A percentile compares a stretch with the other conserved stretches of the same genome.
Conservation (phyloP, 257 asterid genomes). For the Gentiana macrophylla region DNA sequence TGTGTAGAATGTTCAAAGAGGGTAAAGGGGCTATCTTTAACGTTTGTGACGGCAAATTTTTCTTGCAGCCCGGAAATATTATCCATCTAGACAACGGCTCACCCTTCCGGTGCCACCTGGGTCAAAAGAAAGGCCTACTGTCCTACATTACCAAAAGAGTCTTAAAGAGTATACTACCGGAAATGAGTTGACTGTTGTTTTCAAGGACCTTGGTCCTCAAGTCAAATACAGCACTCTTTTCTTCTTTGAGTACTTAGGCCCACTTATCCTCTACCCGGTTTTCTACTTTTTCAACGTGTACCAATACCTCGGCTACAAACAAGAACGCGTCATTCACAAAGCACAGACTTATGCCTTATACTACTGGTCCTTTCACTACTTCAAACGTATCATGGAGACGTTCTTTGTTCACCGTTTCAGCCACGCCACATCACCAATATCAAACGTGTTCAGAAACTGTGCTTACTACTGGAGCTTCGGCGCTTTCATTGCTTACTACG, state of each 20-base stretch:
- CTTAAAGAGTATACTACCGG: slow-evolving; percentile 62
- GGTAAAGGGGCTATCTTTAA: too few relatives aligned
- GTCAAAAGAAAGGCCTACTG: slow-evolving; percentile 66
- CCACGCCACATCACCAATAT: slow-evolving; percentile 95
- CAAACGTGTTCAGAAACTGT: slow-evolving; percentile 88
- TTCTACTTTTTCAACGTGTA: slow-evolving; percentile 68
- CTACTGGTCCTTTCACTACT: slow-evolving; percentile 93
- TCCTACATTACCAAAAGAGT: slow-evolving; percentile 59
- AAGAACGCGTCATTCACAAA: slow-evolving; percentile 55
- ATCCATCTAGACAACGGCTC: slow-evolving; percentile 78
- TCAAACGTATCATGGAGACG: slow-evolving; percentile 85
- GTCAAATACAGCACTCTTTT: slow-evolving; percentile 83
- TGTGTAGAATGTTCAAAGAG: too few relatives aligned
- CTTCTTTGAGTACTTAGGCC: slow-evolving; percentile 92
- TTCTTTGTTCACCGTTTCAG: slow-evolving; percentile 94
- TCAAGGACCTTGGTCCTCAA: slow-evolving; percentile 95
- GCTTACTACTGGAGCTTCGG: slow-evolving; percentile 97
- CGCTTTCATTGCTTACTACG: slow-evolving; percentile 70
- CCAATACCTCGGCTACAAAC: slow-evolving; percentile 59
- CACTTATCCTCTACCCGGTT: slow-evolving; percentile 70
- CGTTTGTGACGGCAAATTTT: background rate
- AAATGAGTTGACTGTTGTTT: slow-evolving; percentile 50
- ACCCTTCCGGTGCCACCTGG: slow-evolving; percentile 75
- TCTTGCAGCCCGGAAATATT: slow-evolving; percentile 60
- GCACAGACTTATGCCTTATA: slow-evolving; percentile 87